Evolutionary conservation across 768 basidiomycete genomes (phyloP).

Genomic region (Cyclocybe cylindracea): DNA sequence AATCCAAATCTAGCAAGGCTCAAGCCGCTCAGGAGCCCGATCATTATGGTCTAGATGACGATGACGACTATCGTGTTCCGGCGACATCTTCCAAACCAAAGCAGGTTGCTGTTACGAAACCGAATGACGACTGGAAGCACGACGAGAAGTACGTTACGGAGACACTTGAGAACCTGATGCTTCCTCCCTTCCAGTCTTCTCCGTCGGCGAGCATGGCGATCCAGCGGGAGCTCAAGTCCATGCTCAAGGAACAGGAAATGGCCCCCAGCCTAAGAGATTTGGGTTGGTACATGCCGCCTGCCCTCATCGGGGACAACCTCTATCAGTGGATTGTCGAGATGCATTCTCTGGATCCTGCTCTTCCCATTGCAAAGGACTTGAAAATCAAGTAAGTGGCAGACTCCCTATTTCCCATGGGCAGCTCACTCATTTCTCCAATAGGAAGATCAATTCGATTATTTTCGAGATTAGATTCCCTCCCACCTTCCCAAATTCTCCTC

Average conservation of each 20-base stretch:
- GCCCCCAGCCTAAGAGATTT: conserved; percentile 48
- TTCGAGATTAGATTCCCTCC: conserved; percentile 75
- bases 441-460: conserved; percentile 63
- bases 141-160: conserved; percentile 47
- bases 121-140: conserved; percentile 55
- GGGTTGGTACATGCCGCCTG: conserved; percentile 73
- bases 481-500: conserved; percentile 66
- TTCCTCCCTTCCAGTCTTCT: conserved; percentile 61
- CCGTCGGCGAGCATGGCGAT: conserved; percentile 57
- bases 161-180: conserved; percentile 49
- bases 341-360: conserved; percentile 62
- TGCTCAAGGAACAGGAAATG: conserved; percentile 60
- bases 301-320: conserved; percentile 65
- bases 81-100: conserved; percentile 13
- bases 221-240: conserved; percentile 59
- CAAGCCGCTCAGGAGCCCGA: conserved; percentile 14
- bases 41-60: conserved; percentile 28
- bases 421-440: conserved; percentile 15
- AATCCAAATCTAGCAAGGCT: conserved; percentile 9
- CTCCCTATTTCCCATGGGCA: background rate
- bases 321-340: conserved; percentile 77
- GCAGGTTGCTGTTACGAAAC: conserved; percentile 21
- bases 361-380: conserved; percentile 67
- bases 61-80: conserved; percentile 29
- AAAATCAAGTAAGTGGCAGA: conserved; percentile 37